These are phyloP conservation scores for Austroboletus novae-zelandiae DNA, from an alignment of 1,284 basidiomycete species.

Conservation along the genomic window DNA sequence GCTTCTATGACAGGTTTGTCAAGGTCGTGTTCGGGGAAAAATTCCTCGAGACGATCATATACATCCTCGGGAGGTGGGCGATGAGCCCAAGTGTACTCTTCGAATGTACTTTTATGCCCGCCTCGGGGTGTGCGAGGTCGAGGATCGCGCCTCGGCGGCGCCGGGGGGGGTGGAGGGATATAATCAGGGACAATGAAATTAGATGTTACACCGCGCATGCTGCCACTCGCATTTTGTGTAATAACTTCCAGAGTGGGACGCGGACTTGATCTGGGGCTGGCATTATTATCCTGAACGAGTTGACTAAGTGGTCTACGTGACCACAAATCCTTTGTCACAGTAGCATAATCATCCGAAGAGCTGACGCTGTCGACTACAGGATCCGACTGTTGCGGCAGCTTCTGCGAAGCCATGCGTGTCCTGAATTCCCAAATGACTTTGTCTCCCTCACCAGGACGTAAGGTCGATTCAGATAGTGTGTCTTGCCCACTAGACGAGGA, in stretches of 20 bases:
- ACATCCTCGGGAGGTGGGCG: conserved; percentile 94
- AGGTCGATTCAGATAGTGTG: conserved; percentile 31
- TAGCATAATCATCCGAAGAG: conserved; percentile 31
- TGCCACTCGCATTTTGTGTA: conserved; percentile 22
- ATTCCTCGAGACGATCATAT: conserved; percentile 90
- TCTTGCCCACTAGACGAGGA: conserved; percentile 33
- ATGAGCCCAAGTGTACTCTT: conserved; percentile 74
- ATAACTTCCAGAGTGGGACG: conserved; percentile 33
- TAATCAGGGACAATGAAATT: conserved; percentile 17
- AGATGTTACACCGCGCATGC: conserved; percentile 17
- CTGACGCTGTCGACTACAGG: conserved; percentile 19
- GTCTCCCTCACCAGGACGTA: conserved; percentile 32
- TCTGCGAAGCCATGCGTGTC: conserved; percentile 18
- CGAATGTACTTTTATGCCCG: conserved; percentile 55
- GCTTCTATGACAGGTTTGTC: conserved; percentile 95
- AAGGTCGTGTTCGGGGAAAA: conserved; percentile 95
- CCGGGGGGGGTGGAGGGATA: conserved; percentile 21
- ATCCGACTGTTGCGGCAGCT: conserved; percentile 17
- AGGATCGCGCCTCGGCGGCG: conserved; percentile 16
- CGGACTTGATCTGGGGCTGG: conserved; percentile 20
- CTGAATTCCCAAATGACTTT: conserved; percentile 32
- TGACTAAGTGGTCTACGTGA: conserved; percentile 33
- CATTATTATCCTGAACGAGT: conserved; percentile 23
- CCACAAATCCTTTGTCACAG: conserved; percentile 31
- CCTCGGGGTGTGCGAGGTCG: conserved; percentile 28